A percentile compares a stretch with the other conserved stretches of the same genome.
phyloP scores from a whole-genome alignment of 2,329 filamentous ascomycete genomes.

The Phialophora verrucosa region DNA sequence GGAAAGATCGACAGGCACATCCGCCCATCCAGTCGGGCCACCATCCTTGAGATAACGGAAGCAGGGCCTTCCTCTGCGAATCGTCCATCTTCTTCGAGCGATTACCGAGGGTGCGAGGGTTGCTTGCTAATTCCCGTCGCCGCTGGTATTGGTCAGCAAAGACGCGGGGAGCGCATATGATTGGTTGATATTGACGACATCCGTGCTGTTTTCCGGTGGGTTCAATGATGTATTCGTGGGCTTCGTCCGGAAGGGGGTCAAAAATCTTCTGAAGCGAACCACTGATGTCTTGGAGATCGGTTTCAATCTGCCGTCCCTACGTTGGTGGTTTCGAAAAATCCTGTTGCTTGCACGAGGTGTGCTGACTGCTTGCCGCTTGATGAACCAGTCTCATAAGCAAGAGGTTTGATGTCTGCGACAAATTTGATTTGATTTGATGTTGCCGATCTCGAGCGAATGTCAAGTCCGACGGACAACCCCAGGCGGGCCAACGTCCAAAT shows the following conservation, averaged over 20 bases:
- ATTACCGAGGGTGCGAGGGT: conserved; percentile 8
- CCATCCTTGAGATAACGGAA: background rate
- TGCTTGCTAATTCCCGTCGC: background rate
- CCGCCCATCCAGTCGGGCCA: background rate
- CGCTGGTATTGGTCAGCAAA: conserved; percentile 16
- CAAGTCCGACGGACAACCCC: background rate
- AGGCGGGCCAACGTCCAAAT: background rate
- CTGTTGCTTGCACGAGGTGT: background rate
- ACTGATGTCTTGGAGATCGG: background rate
- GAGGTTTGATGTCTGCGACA: background rate
- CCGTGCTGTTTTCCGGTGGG: background rate
- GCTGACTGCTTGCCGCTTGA: background rate
- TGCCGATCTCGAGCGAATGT: background rate
- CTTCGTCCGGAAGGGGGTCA: background rate
- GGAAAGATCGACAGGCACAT: conserved; percentile 4
- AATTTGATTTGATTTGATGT: background rate
- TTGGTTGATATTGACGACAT: conserved; percentile 12
- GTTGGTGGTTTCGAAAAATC: background rate
- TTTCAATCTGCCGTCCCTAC: background rate
- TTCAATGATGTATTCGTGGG: background rate
- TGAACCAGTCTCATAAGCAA: background rate
- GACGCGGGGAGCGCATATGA: background rate
- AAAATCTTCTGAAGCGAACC: background rate
- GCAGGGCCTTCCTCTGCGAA: background rate
- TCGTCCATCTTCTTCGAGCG: background rate